Conservation (phyloP, 257 asterid genomes). For the Eustoma russellianum region DNA sequence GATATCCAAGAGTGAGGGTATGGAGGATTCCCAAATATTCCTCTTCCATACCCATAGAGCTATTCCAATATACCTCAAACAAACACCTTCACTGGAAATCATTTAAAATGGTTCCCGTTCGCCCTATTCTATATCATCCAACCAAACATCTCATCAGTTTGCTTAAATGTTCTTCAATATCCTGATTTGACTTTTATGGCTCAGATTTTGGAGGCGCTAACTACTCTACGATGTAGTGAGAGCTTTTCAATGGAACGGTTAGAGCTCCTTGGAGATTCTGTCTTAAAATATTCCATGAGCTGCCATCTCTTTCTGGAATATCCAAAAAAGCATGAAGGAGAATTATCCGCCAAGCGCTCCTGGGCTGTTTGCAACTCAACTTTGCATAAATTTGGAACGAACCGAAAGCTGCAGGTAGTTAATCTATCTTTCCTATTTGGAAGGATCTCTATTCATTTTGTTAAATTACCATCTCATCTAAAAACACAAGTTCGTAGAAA, state of each 20-base stretch:
- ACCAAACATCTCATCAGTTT: too few species aligned
- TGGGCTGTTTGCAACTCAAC: conserved; percentile 50
- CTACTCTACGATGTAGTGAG: conserved; percentile 71
- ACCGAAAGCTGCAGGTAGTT: conserved; percentile 65
- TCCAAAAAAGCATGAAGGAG: conserved; percentile 67
- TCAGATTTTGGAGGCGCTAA: conserved; percentile 87
- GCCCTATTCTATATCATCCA: too few species aligned
- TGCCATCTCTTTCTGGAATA: conserved; percentile 76
- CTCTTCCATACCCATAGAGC: too few species aligned
- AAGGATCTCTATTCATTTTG: too few species aligned
- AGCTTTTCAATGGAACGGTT: conserved; percentile 91
- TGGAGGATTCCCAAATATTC: too few species aligned
- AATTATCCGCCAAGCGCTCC: conserved; percentile 43
- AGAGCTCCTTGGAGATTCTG: conserved; percentile 91
- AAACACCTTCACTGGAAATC: too few species aligned
- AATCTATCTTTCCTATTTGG: too few species aligned
- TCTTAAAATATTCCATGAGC: conserved; percentile 67
- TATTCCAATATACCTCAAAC: too few species aligned
- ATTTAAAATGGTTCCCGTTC: too few species aligned
- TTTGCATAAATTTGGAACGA: conserved; percentile 61
- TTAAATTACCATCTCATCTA: too few species aligned
- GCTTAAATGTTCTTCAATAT: conserved; percentile 5
- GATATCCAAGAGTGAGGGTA: too few species aligned
- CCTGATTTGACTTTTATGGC: conserved; percentile 14
- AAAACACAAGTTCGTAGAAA: too few species aligned